Conservation (phyloP, 1,284 basidiomycete genomes). For the Cryptococcus hybrid region DNA sequence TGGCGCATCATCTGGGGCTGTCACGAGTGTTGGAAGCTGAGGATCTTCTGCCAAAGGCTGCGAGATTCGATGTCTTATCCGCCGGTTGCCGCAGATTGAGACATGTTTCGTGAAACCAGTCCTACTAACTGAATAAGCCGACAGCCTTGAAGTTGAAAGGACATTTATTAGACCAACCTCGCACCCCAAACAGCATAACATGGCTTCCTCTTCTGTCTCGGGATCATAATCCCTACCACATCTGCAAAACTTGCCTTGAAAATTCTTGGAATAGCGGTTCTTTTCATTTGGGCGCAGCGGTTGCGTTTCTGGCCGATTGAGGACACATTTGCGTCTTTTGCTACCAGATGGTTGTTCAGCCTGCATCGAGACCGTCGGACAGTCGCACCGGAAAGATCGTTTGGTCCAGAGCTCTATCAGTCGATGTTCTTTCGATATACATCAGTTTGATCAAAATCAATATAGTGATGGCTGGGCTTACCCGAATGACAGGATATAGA, state of each 20-base stretch:
- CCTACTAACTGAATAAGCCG: conserved; percentile 18
- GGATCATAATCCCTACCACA: conserved; percentile 49
- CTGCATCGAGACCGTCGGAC: conserved; percentile 40
- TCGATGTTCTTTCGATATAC: conserved; percentile 34
- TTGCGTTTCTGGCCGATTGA: conserved; percentile 33
- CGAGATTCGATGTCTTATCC: background rate
- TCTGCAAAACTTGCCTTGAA: conserved; percentile 44
- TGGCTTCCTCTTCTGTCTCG: conserved; percentile 46
- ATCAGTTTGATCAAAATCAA: background rate
- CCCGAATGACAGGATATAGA: conserved; percentile 49
- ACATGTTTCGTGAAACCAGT: conserved; percentile 48
- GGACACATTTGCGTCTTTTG: conserved; percentile 25
- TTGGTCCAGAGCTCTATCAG: conserved; percentile 49
- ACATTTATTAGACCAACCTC: conserved; percentile 31
- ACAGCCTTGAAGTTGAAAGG: background rate
- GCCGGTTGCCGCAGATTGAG: conserved; percentile 30
- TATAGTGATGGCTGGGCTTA: conserved; percentile 14
- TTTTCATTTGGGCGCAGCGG: conserved; percentile 31
- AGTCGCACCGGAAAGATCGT: conserved; percentile 48
- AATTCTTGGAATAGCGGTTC: conserved; percentile 44
- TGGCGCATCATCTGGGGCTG: background rate
- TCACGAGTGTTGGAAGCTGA: background rate
- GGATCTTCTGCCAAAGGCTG: background rate
- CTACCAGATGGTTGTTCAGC: conserved; percentile 8
- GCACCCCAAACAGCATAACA: conserved; percentile 48